These are phyloP conservation scores for Geotrichum ghanense DNA, from an alignment of 805 yeast genomes.

Conservation along the genomic window DNA sequence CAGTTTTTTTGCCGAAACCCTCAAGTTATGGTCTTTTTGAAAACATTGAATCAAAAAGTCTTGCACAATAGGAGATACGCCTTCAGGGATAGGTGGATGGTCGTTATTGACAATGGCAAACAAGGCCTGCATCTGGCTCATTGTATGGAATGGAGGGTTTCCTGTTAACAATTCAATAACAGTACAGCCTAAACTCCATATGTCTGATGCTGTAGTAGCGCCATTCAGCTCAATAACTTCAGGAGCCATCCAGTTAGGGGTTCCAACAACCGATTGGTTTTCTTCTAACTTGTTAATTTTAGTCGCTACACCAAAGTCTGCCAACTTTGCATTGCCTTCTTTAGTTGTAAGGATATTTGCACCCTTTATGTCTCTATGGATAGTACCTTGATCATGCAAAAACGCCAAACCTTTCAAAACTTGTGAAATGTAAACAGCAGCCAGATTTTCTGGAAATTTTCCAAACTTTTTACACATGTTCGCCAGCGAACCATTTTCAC, in stretches of 20 bases:
- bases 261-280: slow-evolving; percentile 43
- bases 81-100: slow-evolving; percentile 55
- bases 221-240: slow-evolving; percentile 81
- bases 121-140: slow-evolving; percentile 65
- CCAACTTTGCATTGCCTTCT: slow-evolving; percentile 54
- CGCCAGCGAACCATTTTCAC: slow-evolving; percentile 55
- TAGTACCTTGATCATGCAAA: slow-evolving; percentile 60
- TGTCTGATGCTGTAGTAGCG: slow-evolving; percentile 76
- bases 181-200: slow-evolving; percentile 88
- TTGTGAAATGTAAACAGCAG: slow-evolving; percentile 39
- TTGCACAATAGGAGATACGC: slow-evolving; percentile 29
- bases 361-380: slow-evolving; percentile 69
- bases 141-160: slow-evolving; percentile 74
- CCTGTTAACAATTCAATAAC: slow-evolving; percentile 78
- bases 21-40: slow-evolving; percentile 50
- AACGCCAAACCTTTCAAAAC: slow-evolving; percentile 51
- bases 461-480: slow-evolving; percentile 40
- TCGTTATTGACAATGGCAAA: slow-evolving; percentile 76
- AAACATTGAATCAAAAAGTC: slow-evolving; percentile 62
- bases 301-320: slow-evolving; percentile 72
- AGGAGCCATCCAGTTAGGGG: slow-evolving; percentile 99
- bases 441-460: slow-evolving; percentile 44
- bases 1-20: slow-evolving; percentile 46
- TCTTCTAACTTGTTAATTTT: slow-evolving; percentile 23
- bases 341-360: slow-evolving; percentile 57